Evolutionary conservation across 495 filamentous ascomycete genomes (phyloP).

Genomic region (Penicillium nucicola): DNA sequence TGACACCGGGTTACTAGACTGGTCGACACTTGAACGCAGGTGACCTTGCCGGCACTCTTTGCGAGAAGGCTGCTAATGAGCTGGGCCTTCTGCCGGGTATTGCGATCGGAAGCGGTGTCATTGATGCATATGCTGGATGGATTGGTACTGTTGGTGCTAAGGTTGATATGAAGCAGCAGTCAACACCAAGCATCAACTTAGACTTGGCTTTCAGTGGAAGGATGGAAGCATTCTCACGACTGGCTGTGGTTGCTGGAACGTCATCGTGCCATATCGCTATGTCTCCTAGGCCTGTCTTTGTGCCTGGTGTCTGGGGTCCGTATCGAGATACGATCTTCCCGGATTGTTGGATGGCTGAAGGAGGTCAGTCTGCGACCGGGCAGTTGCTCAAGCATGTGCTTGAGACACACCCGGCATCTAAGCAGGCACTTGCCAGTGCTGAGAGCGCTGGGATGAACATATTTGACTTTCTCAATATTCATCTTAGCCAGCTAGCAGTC

Average conservation of each 20-base stretch:
- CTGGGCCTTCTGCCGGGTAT: constrained; percentile 77
- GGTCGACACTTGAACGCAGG: constrained; percentile 77
- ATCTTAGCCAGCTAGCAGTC: constrained; percentile 62
- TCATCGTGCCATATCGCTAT: constrained; percentile 90
- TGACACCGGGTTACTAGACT: constrained; percentile 49
- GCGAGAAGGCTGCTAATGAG: constrained; percentile 67
- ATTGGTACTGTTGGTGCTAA: constrained; percentile 89
- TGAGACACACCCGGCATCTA: constrained; percentile 77
- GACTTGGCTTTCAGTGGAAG: constrained; percentile 58
- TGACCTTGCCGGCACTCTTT: constrained; percentile 71
- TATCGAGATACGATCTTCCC: constrained; percentile 83
- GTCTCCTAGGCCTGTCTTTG: constrained; percentile 79
- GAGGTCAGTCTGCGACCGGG: constrained; percentile 83
- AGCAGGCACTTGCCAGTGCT: constrained; percentile 62
- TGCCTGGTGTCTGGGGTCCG: constrained; percentile 84
- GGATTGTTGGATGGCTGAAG: constrained; percentile 81
- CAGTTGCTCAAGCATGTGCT: constrained; percentile 82
- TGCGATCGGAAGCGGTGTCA: constrained; percentile 83
- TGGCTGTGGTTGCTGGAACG: constrained; percentile 83
- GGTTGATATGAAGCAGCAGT: constrained; percentile 51
- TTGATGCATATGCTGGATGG: constrained; percentile 92
- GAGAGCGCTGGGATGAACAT: constrained; percentile 67
- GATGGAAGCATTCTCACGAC: constrained; percentile 70
- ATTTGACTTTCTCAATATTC: constrained; percentile 81
- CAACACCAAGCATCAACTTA: constrained; percentile 44